Evolutionary conservation across 169 alveolate genomes (phyloP).

Genomic region (Babesia sp.): DNA sequence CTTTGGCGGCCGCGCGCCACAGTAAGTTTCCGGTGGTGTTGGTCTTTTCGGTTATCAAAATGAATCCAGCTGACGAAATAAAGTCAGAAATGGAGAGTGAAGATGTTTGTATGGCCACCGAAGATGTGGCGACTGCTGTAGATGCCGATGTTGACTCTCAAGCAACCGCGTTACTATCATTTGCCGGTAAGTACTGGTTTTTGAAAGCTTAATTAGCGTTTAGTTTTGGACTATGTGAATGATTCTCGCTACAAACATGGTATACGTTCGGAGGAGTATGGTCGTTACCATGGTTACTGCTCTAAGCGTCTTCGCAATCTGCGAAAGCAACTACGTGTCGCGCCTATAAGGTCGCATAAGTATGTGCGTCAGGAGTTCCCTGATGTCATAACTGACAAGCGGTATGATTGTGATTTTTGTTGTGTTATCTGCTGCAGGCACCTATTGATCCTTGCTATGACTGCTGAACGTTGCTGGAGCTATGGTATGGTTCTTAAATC

Average conservation of each 20-base stretch:
- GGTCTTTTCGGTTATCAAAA: neutral
- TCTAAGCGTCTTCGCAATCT: slow-evolving; percentile 46
- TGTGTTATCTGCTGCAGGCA: slow-evolving; percentile 20
- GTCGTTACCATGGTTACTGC: slow-evolving; percentile 58
- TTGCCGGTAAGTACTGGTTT: slow-evolving; percentile 38
- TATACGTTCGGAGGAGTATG: slow-evolving; percentile 55
- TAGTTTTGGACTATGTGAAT: slow-evolving; percentile 62
- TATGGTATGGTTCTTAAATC: slow-evolving; percentile 64
- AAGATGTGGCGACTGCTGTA: neutral
- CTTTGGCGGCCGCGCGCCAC: neutral
- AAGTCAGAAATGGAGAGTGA: neutral
- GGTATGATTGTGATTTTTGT: slow-evolving; percentile 21
- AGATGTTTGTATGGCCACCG: slow-evolving; percentile 4
- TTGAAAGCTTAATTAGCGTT: neutral
- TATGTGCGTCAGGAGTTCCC: slow-evolving; percentile 58
- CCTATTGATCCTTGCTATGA: slow-evolving; percentile 56
- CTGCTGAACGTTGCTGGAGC: slow-evolving; percentile 59
- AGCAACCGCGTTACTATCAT: neutral
- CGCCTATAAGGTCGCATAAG: slow-evolving; percentile 13
- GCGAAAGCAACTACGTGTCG: slow-evolving; percentile 46
- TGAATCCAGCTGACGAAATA: neutral
- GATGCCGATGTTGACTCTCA: neutral
- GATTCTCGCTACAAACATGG: slow-evolving; percentile 64
- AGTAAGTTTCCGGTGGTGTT: neutral
- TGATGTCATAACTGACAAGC: slow-evolving; percentile 29